Base-by-base conservation (phyloP, 2,329 filamentous ascomycete species). In the Claviceps capensis region DNA sequence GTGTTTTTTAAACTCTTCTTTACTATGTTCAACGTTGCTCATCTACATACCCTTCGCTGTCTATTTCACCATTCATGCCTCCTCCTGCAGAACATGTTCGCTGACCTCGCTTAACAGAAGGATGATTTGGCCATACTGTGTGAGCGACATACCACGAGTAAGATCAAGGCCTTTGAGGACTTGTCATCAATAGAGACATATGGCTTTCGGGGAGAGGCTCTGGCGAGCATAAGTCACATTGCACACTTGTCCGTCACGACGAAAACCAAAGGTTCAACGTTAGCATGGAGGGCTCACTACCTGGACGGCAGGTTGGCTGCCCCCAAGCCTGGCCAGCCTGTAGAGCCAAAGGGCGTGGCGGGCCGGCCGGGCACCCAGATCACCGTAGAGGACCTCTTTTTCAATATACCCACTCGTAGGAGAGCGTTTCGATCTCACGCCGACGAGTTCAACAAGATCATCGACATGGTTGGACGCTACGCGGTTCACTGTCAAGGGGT, bases 211-310 rank as follows among this genome's bases (percentile, higher is more conserved):
- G 93, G 93, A 52, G 93, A 98, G 69, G 93, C 93, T 3, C 72
- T 98, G 51, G 93, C 93, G 14, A 97, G 93, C 69, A 98, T 98
- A 66, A 97, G 91, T 63, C 93, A 98, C 65, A 96, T 98, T 60
- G 91, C 94, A 37, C 94, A 98, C 71, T 76, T 98, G 22, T 88
- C 85, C 4, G 88, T 98, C 44, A 97, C 91, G 1, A 98, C 94
- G 7, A 94, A 89, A 66, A 97, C 90, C 1, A 85, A 86, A 53
- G 83, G 88, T 44, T 95, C 90, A 0, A 83, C 81, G 59, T 86
- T 88, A 67, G 93, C 93, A 16, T 98, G 87, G 86, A 83, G 87
- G 64, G 90, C 90, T 22, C 82, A 87, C 58, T 98, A 95, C 64
- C 80, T 86, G 19, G 83, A 87, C 63, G 91, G 93, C 14, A 87